Conservation (phyloP, 805 yeast species). For the Candida broadrunensis region DNA sequence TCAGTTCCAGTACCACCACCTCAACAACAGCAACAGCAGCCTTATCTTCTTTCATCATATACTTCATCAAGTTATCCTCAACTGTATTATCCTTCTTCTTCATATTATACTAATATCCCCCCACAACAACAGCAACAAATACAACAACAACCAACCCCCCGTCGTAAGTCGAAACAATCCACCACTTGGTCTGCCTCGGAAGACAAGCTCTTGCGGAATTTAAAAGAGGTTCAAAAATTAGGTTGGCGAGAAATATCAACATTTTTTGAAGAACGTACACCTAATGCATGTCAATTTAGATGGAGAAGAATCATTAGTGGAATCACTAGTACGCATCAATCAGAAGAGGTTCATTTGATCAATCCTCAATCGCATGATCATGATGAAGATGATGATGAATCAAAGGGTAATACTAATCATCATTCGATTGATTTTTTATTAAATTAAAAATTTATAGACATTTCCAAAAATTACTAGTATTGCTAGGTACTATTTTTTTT, state of each 20-base stretch:
- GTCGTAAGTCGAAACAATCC: constrained; percentile 28
- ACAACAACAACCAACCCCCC: constrained; percentile 1
- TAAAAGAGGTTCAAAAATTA: constrained; percentile 77
- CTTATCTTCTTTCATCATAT: not conserved
- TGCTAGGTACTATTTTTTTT: no score
- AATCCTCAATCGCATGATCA: no score
- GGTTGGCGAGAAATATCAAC: constrained; percentile 90
- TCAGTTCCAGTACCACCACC: constrained; percentile 2
- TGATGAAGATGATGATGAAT: constrained; percentile 56
- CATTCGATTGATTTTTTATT: constrained; percentile 27
- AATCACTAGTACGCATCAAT: constrained; percentile 9
- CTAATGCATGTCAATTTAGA: constrained; percentile 86
- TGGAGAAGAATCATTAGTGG: constrained; percentile 68
- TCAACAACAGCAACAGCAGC: constrained; percentile 2
- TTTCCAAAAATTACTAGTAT: no score
- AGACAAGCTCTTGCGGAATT: constrained; percentile 65
- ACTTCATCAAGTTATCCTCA: not conserved
- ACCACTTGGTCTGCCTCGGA: constrained; percentile 78
- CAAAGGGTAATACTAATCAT: constrained; percentile 13
- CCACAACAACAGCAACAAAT: not conserved
- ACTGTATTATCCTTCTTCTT: no score
- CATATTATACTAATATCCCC: not conserved
- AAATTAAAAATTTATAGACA: constrained; percentile 10
- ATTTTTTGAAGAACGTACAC: constrained; percentile 76
- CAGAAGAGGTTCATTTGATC: no score